These are phyloP conservation scores for Camellia sinensis DNA, from an alignment of 148 eudicot genomes.

Conservation along the genomic window DNA sequence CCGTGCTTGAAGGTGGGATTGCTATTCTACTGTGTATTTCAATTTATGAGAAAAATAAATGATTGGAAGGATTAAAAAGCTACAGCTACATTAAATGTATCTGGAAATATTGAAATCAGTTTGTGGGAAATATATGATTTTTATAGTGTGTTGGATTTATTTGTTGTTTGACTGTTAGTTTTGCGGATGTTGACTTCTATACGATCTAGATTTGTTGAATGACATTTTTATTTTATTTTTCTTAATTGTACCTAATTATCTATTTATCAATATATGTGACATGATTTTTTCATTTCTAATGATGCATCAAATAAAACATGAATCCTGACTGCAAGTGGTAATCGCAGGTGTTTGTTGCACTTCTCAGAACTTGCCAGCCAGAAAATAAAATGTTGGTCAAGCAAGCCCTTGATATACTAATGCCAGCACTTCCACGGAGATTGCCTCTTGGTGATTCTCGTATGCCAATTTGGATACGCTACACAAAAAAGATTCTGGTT, in stretches of 20 bases:
- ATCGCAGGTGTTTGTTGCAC: constrained; percentile 94
- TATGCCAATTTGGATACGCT: constrained; percentile 99
- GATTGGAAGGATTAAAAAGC: background rate
- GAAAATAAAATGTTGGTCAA: constrained; percentile 98
- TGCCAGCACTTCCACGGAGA: constrained; percentile 97
- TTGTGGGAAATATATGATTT: background rate
- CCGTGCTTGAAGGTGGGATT: background rate
- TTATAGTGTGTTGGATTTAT: background rate
- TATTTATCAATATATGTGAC: background rate
- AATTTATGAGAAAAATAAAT: background rate
- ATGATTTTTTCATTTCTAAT: background rate
- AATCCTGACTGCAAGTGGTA: constrained; percentile 17
- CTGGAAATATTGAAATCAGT: too few relatives aligned
- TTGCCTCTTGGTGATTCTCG: constrained; percentile 96
- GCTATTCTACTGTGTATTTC: background rate
- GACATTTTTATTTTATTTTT: too few relatives aligned
- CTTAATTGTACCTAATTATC: too few relatives aligned
- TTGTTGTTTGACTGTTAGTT: background rate
- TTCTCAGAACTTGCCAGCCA: constrained; percentile 95
- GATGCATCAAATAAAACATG: background rate
- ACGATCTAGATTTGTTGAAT: background rate
- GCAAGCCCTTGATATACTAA: constrained; percentile 96
- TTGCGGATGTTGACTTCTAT: background rate
- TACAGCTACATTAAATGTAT: too few relatives aligned
- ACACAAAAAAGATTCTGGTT: constrained; percentile 95